phyloP scores from a whole-genome alignment of 257 asterid genomes.

The Solanum neorickii region DNA sequence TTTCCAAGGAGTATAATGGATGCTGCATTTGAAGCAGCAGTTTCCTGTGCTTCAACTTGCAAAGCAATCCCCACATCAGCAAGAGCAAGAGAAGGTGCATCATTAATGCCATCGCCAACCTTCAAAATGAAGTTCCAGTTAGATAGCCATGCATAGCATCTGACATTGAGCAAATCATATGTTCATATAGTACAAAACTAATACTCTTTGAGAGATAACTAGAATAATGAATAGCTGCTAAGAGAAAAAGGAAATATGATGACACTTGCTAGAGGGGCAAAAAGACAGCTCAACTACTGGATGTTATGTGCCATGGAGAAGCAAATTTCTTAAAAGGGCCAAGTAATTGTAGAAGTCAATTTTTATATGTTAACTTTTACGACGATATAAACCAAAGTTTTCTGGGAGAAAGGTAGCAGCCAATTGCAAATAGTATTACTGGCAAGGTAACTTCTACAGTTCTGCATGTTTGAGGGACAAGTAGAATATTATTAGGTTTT shows the following conservation, averaged over 20 bases:
- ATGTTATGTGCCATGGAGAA: not conserved
- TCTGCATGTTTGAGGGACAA: too few species aligned
- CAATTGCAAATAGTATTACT: not conserved
- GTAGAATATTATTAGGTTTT: not conserved
- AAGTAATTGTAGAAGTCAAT: not conserved
- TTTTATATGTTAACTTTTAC: not conserved
- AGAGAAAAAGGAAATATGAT: not conserved
- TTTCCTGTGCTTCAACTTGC: slow-evolving; percentile 92
- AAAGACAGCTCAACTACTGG: not conserved
- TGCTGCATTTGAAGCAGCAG: slow-evolving; percentile 97
- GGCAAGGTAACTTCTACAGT: not conserved
- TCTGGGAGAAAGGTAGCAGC: not conserved
- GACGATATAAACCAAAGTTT: not conserved
- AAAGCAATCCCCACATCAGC: slow-evolving; percentile 96
- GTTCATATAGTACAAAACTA: not conserved
- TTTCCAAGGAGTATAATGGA: slow-evolving; percentile 88
- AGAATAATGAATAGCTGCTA: not conserved
- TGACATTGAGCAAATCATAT: not conserved
- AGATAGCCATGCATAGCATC: not conserved
- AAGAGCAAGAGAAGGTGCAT: slow-evolving; percentile 95
- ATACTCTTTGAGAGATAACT: not conserved
- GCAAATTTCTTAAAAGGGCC: not conserved
- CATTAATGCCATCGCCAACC: slow-evolving; percentile 99
- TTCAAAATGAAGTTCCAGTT: slow-evolving; percentile 8
- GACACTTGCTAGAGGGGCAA: not conserved